Conservation (phyloP, 306 rosid genomes). For the Quercus berberidifolia region DNA sequence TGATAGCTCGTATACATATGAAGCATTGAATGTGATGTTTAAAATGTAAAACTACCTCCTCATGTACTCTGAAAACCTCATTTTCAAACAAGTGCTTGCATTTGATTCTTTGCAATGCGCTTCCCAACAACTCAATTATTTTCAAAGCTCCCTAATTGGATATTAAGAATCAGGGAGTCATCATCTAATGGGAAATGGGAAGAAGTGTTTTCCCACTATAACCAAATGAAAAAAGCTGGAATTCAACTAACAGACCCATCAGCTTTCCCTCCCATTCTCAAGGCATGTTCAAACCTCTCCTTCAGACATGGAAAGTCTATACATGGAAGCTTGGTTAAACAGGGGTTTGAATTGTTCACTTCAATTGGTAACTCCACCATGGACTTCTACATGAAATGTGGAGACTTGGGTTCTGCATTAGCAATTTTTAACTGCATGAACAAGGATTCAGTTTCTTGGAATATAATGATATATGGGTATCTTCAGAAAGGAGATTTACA, state of each 20-base stretch:
- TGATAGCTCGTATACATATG: not conserved
- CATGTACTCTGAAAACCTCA: not conserved
- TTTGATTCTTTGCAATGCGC: slow-evolving; percentile 15
- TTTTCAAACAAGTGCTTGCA: not conserved
- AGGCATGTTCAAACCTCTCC: slow-evolving; percentile 37
- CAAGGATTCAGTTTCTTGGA: slow-evolving; percentile 47
- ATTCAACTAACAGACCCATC: slow-evolving; percentile 14
- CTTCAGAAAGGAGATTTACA: slow-evolving; percentile 24
- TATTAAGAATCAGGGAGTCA: slow-evolving; percentile 30
- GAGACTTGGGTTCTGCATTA: slow-evolving; percentile 28
- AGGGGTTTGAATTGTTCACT: slow-evolving; percentile 34
- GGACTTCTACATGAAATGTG: slow-evolving; percentile 39
- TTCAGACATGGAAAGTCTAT: slow-evolving; percentile 20
- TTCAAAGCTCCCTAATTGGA: slow-evolving; percentile 19
- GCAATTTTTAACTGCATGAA: slow-evolving; percentile 22
- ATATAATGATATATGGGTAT: slow-evolving; percentile 34
- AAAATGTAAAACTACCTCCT: not conserved
- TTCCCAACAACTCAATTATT: not conserved
- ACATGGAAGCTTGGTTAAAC: slow-evolving; percentile 37
- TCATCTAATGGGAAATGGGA: slow-evolving; percentile 33
- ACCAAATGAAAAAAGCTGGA: slow-evolving; percentile 14
- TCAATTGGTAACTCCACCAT: slow-evolving; percentile 35
- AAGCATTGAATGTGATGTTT: not conserved
- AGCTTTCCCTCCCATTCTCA: slow-evolving; percentile 28
- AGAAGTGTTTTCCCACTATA: slow-evolving; percentile 26